These are phyloP conservation scores for Eragrostis curvula DNA, from an alignment of 176 grass and related monocot genomes.

Conservation along the genomic window DNA sequence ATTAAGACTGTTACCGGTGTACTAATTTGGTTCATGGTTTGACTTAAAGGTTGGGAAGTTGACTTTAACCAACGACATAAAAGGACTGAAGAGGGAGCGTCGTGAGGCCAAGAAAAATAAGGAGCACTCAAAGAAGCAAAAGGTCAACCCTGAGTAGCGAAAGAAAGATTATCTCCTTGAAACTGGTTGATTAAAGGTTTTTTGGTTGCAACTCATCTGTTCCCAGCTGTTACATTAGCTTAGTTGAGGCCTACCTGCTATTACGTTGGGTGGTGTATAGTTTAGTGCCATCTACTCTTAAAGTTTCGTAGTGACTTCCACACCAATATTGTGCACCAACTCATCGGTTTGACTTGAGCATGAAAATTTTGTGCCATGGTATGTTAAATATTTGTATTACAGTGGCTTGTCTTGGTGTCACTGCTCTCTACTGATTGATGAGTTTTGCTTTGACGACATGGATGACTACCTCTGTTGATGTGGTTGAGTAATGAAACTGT, in stretches of 20 bases:
- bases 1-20: not conserved
- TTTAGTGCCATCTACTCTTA: slow-evolving; percentile 31
- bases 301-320: not conserved
- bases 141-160: slow-evolving; percentile 56
- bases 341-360: slow-evolving; percentile 11
- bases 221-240: not conserved
- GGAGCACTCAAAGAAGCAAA: slow-evolving; percentile 77
- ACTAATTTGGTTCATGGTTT: slow-evolving; percentile 23
- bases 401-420: not conserved
- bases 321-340: not conserved
- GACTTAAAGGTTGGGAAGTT: slow-evolving; percentile 63
- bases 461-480: not conserved
- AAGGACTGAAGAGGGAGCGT: slow-evolving; percentile 86
- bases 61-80: slow-evolving; percentile 57
- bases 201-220: not conserved
- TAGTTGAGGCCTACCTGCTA: slow-evolving; percentile 10
- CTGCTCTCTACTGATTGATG: not conserved
- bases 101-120: slow-evolving; percentile 83
- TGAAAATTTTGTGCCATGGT: slow-evolving; percentile 28
- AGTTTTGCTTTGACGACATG: not conserved
- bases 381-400: slow-evolving; percentile 8
- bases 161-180: not conserved
- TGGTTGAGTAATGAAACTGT: not conserved
- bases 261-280: slow-evolving; percentile 41
- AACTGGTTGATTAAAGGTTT: not conserved